A percentile compares a stretch with the other conserved stretches of the same genome.
Evolutionary conservation across 345 rosid genomes (phyloP).

Genomic region (Anacardium occidentale): DNA sequence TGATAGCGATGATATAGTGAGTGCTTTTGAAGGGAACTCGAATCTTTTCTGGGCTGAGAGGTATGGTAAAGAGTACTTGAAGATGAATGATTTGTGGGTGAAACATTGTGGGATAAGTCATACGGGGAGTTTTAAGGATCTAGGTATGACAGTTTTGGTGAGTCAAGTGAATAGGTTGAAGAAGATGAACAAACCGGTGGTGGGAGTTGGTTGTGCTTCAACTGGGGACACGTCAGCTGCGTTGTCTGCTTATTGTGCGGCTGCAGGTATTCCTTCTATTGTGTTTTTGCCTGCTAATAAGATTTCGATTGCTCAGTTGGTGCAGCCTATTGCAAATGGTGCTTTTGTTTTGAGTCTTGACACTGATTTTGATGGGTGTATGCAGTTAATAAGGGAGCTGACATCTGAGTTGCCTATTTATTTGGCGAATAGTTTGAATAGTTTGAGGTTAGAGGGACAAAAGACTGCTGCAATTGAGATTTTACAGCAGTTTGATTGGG

Average conservation of each 20-base stretch:
- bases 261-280: conserved; percentile 51
- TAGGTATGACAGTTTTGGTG: conserved; percentile 52
- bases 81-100: conserved; percentile 51
- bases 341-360: conserved; percentile 52
- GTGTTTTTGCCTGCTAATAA: conserved; percentile 45
- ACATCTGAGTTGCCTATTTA: conserved; percentile 51
- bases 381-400: conserved; percentile 48
- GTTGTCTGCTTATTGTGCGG: conserved; percentile 45
- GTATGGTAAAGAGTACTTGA: conserved; percentile 45
- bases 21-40: conserved; percentile 68
- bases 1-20: conserved; percentile 49
- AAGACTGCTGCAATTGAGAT: conserved; percentile 55
- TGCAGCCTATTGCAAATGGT: conserved; percentile 51
- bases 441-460: conserved; percentile 52
- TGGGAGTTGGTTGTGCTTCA: conserved; percentile 54
- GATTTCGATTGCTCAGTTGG: conserved; percentile 54
- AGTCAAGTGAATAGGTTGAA: conserved; percentile 47
- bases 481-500: conserved; percentile 56
- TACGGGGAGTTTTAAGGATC: conserved; percentile 50
- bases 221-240: conserved; percentile 55
- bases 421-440: conserved; percentile 49
- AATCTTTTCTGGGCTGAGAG: conserved; percentile 72
- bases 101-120: conserved; percentile 56
- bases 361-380: conserved; percentile 57
- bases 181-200: conserved; percentile 40